Evolutionary conservation across 2,329 filamentous ascomycete genomes (phyloP).

Genomic region (Diatrype stigma): DNA sequence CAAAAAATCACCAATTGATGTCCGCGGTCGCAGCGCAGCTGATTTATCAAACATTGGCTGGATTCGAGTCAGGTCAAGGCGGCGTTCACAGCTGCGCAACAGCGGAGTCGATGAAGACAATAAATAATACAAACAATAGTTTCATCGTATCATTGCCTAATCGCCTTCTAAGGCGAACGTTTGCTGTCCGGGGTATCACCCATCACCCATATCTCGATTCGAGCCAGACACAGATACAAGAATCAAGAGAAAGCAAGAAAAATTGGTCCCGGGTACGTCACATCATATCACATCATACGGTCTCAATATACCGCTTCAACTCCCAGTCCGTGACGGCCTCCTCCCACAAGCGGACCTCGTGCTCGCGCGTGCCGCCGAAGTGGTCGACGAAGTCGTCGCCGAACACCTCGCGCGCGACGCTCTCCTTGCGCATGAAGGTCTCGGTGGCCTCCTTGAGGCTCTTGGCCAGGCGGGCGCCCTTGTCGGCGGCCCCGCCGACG

Average conservation of each 20-base stretch:
- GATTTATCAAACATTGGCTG: no score
- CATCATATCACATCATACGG: slow-evolving; percentile 43
- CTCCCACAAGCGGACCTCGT: slow-evolving; percentile 88
- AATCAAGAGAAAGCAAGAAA: neutral
- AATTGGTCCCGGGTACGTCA: neutral
- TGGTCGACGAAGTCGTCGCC: slow-evolving; percentile 96
- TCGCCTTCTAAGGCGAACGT: no score
- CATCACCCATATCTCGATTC: no score
- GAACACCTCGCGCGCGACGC: slow-evolving; percentile 88
- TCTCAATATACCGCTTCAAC: slow-evolving; percentile 73
- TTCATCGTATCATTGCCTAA: no score
- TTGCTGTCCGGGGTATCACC: no score
- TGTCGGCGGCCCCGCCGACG: slow-evolving; percentile 67
- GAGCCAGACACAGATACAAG: neutral
- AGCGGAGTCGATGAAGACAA: no score
- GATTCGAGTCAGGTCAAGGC: no score
- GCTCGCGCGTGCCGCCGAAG: slow-evolving; percentile 85
- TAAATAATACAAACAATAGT: no score
- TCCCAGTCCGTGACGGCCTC: slow-evolving; percentile 97
- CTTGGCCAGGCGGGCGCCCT: slow-evolving; percentile 76
- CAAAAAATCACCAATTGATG: no score
- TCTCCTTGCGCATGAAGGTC: slow-evolving; percentile 71
- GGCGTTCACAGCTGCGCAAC: no score
- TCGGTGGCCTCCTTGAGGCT: slow-evolving; percentile 79
- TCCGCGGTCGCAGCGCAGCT: no score